Percentiles rank a stretch among this genome's conserved stretches.
Evolutionary conservation across 208 protist genomes (phyloP).

Genomic region (Phytomonas francai): DNA sequence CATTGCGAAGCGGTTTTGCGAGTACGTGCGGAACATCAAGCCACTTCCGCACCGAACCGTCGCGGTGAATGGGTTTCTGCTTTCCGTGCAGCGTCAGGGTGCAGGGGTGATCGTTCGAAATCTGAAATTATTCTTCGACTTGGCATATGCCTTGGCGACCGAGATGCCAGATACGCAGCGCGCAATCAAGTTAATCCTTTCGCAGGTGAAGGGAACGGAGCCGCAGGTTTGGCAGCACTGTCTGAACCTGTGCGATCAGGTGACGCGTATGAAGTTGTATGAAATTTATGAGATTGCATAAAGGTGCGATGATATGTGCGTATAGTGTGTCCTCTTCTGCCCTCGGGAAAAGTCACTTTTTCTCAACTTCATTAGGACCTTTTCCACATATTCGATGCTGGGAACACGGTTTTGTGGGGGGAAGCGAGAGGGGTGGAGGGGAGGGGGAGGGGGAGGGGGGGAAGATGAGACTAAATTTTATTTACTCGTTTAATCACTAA

Average conservation of each 20-base stretch:
- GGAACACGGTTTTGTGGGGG: too few species aligned
- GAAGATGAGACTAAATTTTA: background rate
- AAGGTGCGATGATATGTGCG: background rate
- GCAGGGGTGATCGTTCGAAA: conserved; percentile 11
- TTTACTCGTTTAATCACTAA: background rate
- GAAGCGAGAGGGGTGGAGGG: too few species aligned
- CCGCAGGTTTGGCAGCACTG: conserved; percentile 36
- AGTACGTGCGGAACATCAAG: conserved; percentile 71
- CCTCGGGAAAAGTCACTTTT: conserved; percentile 2
- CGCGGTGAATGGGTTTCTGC: conserved; percentile 51
- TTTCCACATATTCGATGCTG: conserved; percentile 3
- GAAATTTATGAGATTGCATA: conserved; percentile 61
- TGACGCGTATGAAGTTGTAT: conserved; percentile 49
- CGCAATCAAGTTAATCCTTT: conserved; percentile 38
- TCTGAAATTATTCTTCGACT: conserved; percentile 57
- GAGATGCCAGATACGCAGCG: conserved; percentile 34
- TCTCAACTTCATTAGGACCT: conserved; percentile 4
- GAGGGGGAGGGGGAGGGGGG: too few species aligned
- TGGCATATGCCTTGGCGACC: conserved; percentile 33
- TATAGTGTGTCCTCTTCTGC: background rate
- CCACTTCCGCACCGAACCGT: conserved; percentile 41
- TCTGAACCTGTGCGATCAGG: conserved; percentile 30
- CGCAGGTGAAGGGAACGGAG: conserved; percentile 20
- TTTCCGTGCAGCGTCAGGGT: conserved; percentile 20
- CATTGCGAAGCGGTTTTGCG: conserved; percentile 56